Conservation (phyloP, 1,284 basidiomycete species). For the Leccinum pseudoinsigne region DNA sequence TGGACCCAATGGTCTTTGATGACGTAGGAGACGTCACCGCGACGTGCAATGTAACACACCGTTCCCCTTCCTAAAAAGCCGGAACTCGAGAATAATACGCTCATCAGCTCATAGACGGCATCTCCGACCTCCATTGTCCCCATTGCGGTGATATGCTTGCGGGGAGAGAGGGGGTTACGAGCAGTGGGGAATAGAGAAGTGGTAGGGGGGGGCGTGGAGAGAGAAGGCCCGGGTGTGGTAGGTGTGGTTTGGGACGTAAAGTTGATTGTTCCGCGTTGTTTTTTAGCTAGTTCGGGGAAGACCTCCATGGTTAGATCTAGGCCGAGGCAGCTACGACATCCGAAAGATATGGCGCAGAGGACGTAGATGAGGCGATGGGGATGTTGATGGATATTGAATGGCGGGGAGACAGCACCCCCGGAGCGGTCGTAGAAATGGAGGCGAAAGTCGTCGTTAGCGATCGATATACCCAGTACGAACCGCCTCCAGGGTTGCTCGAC, state of each 20-base stretch:
- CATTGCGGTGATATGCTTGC: neutral
- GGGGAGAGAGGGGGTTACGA: neutral
- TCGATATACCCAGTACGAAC: slow-evolving; percentile 1
- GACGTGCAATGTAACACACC: neutral
- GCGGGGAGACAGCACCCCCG: neutral
- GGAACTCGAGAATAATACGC: slow-evolving; percentile 3
- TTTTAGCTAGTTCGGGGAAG: neutral
- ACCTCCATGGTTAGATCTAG: neutral
- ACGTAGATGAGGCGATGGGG: neutral
- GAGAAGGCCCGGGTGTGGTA: neutral
- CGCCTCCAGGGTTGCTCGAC: slow-evolving; percentile 4
- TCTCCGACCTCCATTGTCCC: neutral
- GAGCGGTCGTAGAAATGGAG: slow-evolving; percentile 1
- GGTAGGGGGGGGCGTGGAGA: neutral
- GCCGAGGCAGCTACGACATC: neutral
- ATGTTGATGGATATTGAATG: neutral
- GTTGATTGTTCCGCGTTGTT: too few species aligned
- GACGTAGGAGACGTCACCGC: neutral
- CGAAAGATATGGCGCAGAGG: slow-evolving; percentile 1
- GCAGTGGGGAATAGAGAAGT: neutral
- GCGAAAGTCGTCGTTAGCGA: neutral
- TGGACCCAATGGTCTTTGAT: slow-evolving; percentile 6
- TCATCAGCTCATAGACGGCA: neutral
- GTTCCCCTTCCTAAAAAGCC: slow-evolving; percentile 3
- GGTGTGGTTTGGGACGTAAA: neutral